These are phyloP conservation scores for Dothideomycetes sp. DNA, from an alignment of 2,329 filamentous ascomycete genomes.

Conservation along the genomic window DNA sequence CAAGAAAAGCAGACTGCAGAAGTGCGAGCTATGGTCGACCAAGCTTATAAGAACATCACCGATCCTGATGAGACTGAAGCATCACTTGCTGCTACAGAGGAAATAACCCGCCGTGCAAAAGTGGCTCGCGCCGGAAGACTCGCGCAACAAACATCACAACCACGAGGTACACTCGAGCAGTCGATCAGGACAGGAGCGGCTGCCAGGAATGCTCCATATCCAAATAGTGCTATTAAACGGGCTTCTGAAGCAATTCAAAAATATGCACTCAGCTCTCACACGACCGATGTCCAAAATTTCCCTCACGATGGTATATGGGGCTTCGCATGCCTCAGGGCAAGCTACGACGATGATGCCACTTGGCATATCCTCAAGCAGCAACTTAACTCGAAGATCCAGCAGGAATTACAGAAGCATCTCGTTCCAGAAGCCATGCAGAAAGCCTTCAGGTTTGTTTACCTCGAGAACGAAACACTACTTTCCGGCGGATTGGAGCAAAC, in stretches of 20 bases:
- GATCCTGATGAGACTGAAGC: neutral
- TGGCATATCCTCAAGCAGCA: neutral
- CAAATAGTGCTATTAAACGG: neutral
- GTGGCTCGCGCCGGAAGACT: neutral
- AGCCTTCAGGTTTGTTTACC: neutral
- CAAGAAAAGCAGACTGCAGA: slow-evolving; percentile 1
- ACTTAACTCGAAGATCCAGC: slow-evolving; percentile 1
- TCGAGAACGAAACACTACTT: slow-evolving; percentile 1
- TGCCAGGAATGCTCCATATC: slow-evolving; percentile 1
- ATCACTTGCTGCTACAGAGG: neutral
- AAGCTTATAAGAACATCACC: slow-evolving; percentile 3
- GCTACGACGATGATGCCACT: slow-evolving; percentile 3
- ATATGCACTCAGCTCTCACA: neutral
- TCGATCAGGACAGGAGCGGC: neutral
- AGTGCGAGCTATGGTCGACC: neutral
- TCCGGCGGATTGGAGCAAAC: neutral
- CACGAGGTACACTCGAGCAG: neutral
- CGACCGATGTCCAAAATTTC: neutral
- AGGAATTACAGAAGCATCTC: neutral
- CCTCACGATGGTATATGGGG: slow-evolving; percentile 1
- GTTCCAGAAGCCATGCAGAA: slow-evolving; percentile 1
- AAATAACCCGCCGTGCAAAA: slow-evolving; percentile 1
- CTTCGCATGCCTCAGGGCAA: neutral
- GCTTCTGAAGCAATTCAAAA: slow-evolving; percentile 1
- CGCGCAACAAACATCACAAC: neutral